Percentiles rank a stretch among this genome's conserved stretches.
These are phyloP conservation scores for Annulohypoxylon maeteangense DNA, from an alignment of 495 filamentous ascomycete species.

Conservation along the genomic window DNA sequence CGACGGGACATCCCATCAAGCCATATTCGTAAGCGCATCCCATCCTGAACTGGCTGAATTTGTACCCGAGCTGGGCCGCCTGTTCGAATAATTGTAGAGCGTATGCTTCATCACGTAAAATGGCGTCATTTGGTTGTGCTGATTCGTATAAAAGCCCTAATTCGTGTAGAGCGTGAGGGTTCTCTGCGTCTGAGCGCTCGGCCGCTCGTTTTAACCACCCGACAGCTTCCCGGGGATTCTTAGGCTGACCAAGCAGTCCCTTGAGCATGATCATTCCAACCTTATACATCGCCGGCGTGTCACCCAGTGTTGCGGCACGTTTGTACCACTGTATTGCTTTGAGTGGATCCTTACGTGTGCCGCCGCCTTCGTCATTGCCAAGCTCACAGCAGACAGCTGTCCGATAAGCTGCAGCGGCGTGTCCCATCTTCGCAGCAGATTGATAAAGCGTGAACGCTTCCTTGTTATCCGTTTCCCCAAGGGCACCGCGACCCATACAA, in stretches of 20 bases:
- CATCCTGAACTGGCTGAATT: conserved; percentile 91
- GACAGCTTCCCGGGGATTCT: conserved; percentile 84
- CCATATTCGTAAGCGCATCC: conserved; percentile 93
- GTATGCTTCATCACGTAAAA: conserved; percentile 83
- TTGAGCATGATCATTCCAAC: conserved; percentile 96
- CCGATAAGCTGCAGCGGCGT: conserved; percentile 88
- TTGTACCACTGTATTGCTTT: conserved; percentile 99
- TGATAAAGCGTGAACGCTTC: conserved; percentile 95
- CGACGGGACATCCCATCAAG: conserved; percentile 79
- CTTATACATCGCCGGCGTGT: conserved; percentile 97
- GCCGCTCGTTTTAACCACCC: conserved; percentile 93
- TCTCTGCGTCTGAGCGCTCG: conserved; percentile 85
- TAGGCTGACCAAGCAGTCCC: conserved; percentile 89
- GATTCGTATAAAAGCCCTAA: conserved; percentile 86
- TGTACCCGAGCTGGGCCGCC: conserved; percentile 92
- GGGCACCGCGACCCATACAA: conserved; percentile 79
- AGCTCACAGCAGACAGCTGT: conserved; percentile 98
- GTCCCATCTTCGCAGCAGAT: conserved; percentile 87
- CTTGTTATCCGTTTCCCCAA: conserved; percentile 78
- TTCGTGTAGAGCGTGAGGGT: conserved; percentile 96
- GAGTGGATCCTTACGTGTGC: conserved; percentile 86
- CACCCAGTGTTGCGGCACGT: conserved; percentile 87
- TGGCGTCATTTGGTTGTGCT: conserved; percentile 71
- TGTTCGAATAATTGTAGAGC: conserved; percentile 82
- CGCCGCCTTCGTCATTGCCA: conserved; percentile 91